Conservation (phyloP, 2,329 filamentous ascomycete species). For the Onygena corvina region DNA sequence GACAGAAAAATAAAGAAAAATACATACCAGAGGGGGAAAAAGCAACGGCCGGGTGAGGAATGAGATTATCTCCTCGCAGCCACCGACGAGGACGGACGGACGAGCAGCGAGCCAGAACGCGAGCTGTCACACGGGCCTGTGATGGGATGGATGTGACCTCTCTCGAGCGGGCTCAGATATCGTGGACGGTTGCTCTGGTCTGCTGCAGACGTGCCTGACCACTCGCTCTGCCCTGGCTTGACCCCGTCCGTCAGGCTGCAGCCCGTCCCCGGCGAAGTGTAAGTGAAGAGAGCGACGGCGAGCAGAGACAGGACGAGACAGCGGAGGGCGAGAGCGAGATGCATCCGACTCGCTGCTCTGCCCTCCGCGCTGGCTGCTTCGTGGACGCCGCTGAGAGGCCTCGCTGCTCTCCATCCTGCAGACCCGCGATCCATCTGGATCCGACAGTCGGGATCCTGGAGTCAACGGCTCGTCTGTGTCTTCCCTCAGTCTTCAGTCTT, state of each 20-base stretch:
- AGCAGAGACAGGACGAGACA: too few relatives aligned
- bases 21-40: background rate
- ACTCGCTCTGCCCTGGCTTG: background rate
- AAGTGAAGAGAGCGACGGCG: background rate
- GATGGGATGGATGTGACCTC: conserved; percentile 3
- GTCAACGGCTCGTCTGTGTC: conserved; percentile 4
- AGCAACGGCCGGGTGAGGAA: background rate
- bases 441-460: background rate
- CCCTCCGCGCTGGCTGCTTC: background rate
- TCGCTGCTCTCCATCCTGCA: too few relatives aligned
- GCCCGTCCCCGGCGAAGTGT: background rate
- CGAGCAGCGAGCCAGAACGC: conserved; percentile 4
- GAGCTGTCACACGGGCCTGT: conserved; percentile 3
- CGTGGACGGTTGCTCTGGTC: background rate
- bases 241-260: conserved; percentile 4
- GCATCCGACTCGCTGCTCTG: conserved; percentile 1
- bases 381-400: conserved; percentile 3
- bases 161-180: background rate
- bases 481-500: too few relatives aligned
- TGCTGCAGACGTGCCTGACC: conserved; percentile 5
- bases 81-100: background rate
- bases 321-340: too few relatives aligned
- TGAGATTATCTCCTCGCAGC: conserved; percentile 6
- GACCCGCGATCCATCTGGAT: too few relatives aligned
- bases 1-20: background rate